Evolutionary conservation across 176 grass and related monocot genomes (phyloP).

Genomic region (Triticum monococcum): DNA sequence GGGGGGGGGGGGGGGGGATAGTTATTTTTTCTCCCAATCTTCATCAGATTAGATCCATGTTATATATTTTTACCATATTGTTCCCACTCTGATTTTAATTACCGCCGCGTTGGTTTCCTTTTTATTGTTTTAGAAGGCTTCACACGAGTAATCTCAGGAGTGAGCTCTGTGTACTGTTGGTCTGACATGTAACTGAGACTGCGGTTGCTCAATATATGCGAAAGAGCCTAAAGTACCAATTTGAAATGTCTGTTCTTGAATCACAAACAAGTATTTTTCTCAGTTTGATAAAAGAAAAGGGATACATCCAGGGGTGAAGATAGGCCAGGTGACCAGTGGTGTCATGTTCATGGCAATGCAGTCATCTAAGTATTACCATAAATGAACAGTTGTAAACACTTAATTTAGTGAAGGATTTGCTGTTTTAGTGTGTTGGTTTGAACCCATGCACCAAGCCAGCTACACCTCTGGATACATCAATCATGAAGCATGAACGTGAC

Average conservation of each 20-base stretch:
- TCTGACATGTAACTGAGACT: constrained; percentile 3
- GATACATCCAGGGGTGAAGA: neutral
- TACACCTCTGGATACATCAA: neutral
- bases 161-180: neutral
- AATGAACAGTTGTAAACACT: neutral
- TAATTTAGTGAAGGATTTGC: neutral
- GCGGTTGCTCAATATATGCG: neutral
- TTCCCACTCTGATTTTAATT: neutral
- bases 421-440: neutral
- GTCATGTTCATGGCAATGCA: neutral
- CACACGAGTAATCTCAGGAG: neutral
- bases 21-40: neutral
- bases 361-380: neutral
- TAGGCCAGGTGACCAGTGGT: neutral
- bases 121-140: constrained; percentile 11
- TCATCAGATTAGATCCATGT: neutral
- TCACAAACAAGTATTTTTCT: neutral
- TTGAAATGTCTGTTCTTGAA: neutral
- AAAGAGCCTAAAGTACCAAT: neutral
- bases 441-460: neutral
- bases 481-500: neutral
- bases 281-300: neutral
- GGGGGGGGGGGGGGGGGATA: too few species aligned
- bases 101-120: neutral
- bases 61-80: neutral